Conservation (phyloP, 2,329 filamentous ascomycete genomes). For the Paecilomyces sp. region DNA sequence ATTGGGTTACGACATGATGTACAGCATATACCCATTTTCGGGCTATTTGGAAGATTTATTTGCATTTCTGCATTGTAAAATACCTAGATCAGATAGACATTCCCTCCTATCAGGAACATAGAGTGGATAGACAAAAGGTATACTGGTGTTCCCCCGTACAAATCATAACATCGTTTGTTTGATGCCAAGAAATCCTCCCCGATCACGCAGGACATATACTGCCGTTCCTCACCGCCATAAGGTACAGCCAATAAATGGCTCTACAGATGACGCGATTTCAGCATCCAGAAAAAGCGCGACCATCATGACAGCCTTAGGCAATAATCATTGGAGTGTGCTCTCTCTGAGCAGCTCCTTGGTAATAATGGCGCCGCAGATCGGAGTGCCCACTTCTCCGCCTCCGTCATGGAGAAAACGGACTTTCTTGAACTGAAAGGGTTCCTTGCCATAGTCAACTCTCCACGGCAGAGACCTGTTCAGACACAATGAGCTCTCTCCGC, state of each 20-base stretch:
- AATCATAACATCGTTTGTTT: neutral
- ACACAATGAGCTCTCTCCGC: slow-evolving; percentile 11
- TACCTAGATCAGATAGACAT: neutral
- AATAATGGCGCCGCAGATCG: neutral
- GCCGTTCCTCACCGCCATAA: neutral
- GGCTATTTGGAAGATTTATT: neutral
- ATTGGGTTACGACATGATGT: neutral
- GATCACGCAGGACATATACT: neutral
- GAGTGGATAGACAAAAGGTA: no score
- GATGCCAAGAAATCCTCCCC: neutral
- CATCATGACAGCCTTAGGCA: no score
- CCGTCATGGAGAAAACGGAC: neutral
- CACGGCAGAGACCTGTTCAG: neutral
- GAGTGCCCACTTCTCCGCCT: slow-evolving; percentile 1
- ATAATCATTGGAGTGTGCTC: neutral
- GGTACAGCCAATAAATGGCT: slow-evolving; percentile 3
- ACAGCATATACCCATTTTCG: neutral
- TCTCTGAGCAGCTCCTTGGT: neutral
- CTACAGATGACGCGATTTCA: slow-evolving; percentile 8
- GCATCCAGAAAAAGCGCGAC: neutral
- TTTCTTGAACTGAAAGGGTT: neutral
- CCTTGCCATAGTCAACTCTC: neutral
- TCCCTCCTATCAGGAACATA: neutral
- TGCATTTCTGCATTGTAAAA: neutral
- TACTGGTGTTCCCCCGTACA: no score